Evolutionary conservation across 2,329 filamentous ascomycete species (phyloP).

Genomic region (Claviceps sorghi): DNA sequence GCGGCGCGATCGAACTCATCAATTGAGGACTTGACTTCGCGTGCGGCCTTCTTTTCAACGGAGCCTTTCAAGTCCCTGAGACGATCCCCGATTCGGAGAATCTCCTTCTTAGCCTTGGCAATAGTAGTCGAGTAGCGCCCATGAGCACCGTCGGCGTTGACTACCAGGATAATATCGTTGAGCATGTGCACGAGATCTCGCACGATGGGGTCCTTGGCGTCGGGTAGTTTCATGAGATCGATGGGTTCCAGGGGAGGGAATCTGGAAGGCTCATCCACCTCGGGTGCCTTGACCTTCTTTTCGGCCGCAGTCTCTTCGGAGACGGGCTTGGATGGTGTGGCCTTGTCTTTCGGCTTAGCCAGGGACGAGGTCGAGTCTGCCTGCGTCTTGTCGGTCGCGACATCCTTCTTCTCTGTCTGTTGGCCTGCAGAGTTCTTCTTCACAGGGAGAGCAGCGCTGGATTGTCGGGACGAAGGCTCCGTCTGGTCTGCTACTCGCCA

Average conservation of each 20-base stretch:
- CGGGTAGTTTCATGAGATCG: slow-evolving; percentile 59
- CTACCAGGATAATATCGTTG: slow-evolving; percentile 87
- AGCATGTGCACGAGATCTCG: slow-evolving; percentile 90
- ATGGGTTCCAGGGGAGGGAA: slow-evolving; percentile 54
- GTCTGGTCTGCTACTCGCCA: slow-evolving; percentile 58
- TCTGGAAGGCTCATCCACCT: slow-evolving; percentile 51
- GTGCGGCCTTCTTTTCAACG: slow-evolving; percentile 56
- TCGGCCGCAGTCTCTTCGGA: slow-evolving; percentile 9
- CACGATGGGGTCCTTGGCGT: slow-evolving; percentile 72
- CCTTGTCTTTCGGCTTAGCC: slow-evolving; percentile 19
- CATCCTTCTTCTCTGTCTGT: slow-evolving; percentile 17
- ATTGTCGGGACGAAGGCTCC: slow-evolving; percentile 43
- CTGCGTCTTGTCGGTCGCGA: slow-evolving; percentile 16
- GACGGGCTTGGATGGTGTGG: slow-evolving; percentile 10
- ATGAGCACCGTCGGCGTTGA: slow-evolving; percentile 73
- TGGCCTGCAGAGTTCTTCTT: slow-evolving; percentile 15
- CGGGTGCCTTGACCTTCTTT: slow-evolving; percentile 36
- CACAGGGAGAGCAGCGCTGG: slow-evolving; percentile 34
- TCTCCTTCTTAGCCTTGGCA: slow-evolving; percentile 70
- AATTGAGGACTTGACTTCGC: slow-evolving; percentile 56
- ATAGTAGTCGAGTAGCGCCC: slow-evolving; percentile 67
- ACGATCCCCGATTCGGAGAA: slow-evolving; percentile 63
- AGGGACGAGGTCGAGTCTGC: slow-evolving; percentile 12
- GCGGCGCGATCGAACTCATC: slow-evolving; percentile 77
- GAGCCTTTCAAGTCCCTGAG: slow-evolving; percentile 59